These are phyloP conservation scores for Maudiozyma barnettii DNA, from an alignment of 805 yeast genomes.

Conservation along the genomic window DNA sequence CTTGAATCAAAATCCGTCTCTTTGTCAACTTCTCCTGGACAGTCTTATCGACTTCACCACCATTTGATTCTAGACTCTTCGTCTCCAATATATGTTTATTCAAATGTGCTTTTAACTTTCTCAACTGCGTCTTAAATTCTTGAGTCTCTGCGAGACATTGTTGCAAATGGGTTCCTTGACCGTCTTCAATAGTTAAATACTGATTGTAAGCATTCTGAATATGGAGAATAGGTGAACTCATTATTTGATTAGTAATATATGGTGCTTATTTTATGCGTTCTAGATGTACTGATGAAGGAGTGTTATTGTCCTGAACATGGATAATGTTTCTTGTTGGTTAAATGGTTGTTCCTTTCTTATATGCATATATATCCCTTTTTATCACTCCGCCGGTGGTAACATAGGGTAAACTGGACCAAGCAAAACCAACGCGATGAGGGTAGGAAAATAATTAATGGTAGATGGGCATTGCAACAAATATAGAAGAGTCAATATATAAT, in stretches of 20 bases:
- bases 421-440: too few relatives aligned
- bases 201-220: constrained; percentile 13
- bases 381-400: too few relatives aligned
- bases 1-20: constrained; percentile 20
- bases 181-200: constrained; percentile 9
- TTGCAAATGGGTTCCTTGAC: constrained; percentile 12
- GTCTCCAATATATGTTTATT: constrained; percentile 25
- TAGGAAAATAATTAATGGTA: too few relatives aligned
- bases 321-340: too few relatives aligned
- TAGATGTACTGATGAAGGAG: not conserved
- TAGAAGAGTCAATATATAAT: too few relatives aligned
- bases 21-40: constrained; percentile 4
- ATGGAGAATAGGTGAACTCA: constrained; percentile 8
- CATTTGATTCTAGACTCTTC: constrained; percentile 5
- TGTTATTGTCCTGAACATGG: not conserved
- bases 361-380: too few relatives aligned
- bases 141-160: constrained; percentile 23
- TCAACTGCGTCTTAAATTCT: constrained; percentile 31
- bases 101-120: constrained; percentile 35
- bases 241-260: not conserved
- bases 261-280: not conserved
- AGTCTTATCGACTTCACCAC: not conserved
- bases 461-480: too few relatives aligned
- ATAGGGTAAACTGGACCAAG: too few relatives aligned
- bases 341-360: too few relatives aligned